Base-by-base conservation (phyloP, 139 green algal genomes). In the Auxenochlorella pyrenoidosa region DNA sequence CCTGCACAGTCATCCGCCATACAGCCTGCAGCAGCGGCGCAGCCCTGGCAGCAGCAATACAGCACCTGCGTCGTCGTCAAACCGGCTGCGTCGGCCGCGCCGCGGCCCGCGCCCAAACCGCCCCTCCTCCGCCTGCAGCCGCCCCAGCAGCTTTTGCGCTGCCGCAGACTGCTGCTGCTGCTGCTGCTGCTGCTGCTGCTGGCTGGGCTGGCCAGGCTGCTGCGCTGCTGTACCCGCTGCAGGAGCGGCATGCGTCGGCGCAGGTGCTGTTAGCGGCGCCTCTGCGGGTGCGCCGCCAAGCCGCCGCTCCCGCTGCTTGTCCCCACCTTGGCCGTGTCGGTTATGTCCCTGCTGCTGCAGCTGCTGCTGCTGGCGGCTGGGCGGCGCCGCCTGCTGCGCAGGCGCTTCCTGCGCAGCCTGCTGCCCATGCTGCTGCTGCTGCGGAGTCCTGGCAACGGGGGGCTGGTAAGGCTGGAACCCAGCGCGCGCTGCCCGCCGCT, bases 111-210 rank as follows among this genome's bases (percentile, higher is more conserved):
- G 38, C 75, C 78, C 78, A 51, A 71, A 83, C 5, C 77, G 77
- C n/a, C 47, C 77, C 47, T 72, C 76, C 51, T 82, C 59, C 71
- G 40, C 76, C 68, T 83, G 78, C 51, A 72, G 78, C 13, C 78
- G 84, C 47, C 82, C 88, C 83, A 88, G 79, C 83, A 93, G 86
- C 83, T 90, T 90, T 8, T 65, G 80, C n/a, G 38, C 32, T 36
- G 78, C 75, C 13, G 81, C 80, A 3, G 66, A 15, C 44, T 54
- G 83, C 66, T 60, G 81, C 60, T 73, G 70, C 76, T 30, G 76
- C 63, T 85, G 63, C 41, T 28, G 80, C 24, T 63, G 60, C 63
- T 34, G 80, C 38, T 85, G 63, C 26, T 85, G 80, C 26, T 21
- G 66, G 4, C n/a, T 16, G 32, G 34, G 81, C 65, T 43, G 28